These are phyloP conservation scores for Pouteria campechiana DNA, from an alignment of 179 eudicot genomes.

Conservation along the genomic window DNA sequence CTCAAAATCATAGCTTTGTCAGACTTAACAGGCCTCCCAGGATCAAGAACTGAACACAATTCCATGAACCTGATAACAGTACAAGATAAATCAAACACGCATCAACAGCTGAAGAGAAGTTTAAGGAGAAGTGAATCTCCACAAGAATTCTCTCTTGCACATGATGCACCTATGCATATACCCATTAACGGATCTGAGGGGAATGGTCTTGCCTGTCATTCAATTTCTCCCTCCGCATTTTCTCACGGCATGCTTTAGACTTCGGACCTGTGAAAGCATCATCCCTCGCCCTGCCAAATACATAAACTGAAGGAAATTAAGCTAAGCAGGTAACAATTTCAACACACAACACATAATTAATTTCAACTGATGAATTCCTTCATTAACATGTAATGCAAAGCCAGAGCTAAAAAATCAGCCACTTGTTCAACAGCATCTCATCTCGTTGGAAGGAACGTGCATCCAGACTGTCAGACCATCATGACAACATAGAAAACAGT, in stretches of 20 bases:
- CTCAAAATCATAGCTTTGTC: conserved; percentile 33
- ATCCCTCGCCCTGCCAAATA: conserved; percentile 47
- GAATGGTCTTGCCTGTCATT: conserved; percentile 26
- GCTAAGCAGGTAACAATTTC: no score
- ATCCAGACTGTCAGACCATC: no score
- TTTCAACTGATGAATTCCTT: no score
- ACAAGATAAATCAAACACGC: neutral
- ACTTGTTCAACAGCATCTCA: no score
- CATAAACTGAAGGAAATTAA: no score
- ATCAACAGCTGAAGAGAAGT: neutral
- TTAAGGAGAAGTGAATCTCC: neutral
- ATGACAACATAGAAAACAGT: no score
- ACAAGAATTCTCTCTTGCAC: no score
- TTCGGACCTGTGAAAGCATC: conserved; percentile 31
- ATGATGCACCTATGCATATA: no score
- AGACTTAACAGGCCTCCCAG: conserved; percentile 26
- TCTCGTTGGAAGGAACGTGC: no score
- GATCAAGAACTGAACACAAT: conserved; percentile 25
- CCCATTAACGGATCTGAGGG: neutral
- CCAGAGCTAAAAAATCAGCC: no score
- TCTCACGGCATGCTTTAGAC: conserved; percentile 48
- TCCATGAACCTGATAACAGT: conserved; percentile 28
- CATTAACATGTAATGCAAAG: no score
- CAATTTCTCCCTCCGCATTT: conserved; percentile 32
- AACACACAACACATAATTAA: no score